A percentile compares a stretch with the other conserved stretches of the same genome.
Evolutionary conservation across 73 alveolate species (phyloP).

Genomic region (Tetrahymena borealis): DNA sequence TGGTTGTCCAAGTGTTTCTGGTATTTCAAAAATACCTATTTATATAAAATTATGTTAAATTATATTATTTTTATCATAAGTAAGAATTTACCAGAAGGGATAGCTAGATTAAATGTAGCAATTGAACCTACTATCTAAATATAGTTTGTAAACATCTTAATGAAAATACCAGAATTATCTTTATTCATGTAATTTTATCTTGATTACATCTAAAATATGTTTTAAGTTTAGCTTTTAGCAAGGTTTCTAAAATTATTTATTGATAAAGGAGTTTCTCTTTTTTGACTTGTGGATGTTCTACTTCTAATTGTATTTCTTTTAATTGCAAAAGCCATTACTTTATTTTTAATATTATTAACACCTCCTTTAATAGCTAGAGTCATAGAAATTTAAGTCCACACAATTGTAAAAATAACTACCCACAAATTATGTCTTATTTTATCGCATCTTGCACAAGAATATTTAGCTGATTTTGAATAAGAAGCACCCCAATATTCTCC

Average conservation of each 20-base stretch:
- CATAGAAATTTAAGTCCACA: constrained; percentile 34
- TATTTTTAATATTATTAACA: neutral
- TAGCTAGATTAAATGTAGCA: neutral
- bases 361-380: neutral
- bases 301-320: neutral
- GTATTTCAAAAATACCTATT: neutral
- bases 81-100: constrained; percentile 3
- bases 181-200: neutral
- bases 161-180: neutral
- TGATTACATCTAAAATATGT: neutral
- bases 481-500: neutral
- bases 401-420: neutral
- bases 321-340: neutral
- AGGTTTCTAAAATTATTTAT: neutral
- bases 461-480: constrained; percentile 5
- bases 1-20: neutral
- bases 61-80: too few species aligned
- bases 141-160: constrained; percentile 5
- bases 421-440: neutral
- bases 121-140: constrained; percentile 12
- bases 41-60: too few species aligned
- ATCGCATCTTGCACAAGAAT: constrained; percentile 9
- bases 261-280: neutral
- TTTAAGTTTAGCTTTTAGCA: neutral
- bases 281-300: neutral